Base-by-base conservation (phyloP, 345 rosid genomes). In the Eucalyptus regnans region DNA sequence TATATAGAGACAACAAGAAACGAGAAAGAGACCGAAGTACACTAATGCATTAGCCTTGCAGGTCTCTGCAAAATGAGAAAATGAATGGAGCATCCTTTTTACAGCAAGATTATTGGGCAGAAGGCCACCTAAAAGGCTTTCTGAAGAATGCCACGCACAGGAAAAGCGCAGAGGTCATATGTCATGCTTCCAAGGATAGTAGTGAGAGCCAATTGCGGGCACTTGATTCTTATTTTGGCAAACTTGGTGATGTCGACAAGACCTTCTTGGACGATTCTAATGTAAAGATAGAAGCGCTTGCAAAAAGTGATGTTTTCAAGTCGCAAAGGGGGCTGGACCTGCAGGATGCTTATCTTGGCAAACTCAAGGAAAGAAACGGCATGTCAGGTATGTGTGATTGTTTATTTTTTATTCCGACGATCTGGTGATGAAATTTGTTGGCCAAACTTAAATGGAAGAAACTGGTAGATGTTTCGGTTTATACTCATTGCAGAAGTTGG, bases 161-260 rank as follows among this genome's bases (percentile, higher is more conserved):
- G 66, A 88, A 71, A 88, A 41, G 48, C 11, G 50, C n/a, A 46
- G 58, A 31, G 25, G 22, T 66, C 56, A 62, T 52, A 20, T 90
- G 89, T 80, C 90, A 86, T 83, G 90, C 94, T 49, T 90, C 92
- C 17, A 86, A 89, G 23, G 87, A 90, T 88, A 14, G 83, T 51
- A 92, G 86, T 33, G 91, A 92, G 79, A 86, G 88, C 84, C 95
- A 94, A 54, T 88, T 96, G 86, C 91, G 93, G 86, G 89, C 90
- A 76, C 93, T 97, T 86, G 95, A 97, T 90, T 93, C 97, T 76
- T 97, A 97, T 93, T 95, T 96, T 51, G 91, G 92, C 83, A 96
- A 96, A 89, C 92, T 94, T 71, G 89, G 89, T 46, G 87, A 86
- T 27, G 91, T 88, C n/a, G 49, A 56, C 87, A 87, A 84, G 86